Evolutionary conservation across 2,329 filamentous ascomycete genomes (phyloP).

Genomic region (Botrytis aclada): DNA sequence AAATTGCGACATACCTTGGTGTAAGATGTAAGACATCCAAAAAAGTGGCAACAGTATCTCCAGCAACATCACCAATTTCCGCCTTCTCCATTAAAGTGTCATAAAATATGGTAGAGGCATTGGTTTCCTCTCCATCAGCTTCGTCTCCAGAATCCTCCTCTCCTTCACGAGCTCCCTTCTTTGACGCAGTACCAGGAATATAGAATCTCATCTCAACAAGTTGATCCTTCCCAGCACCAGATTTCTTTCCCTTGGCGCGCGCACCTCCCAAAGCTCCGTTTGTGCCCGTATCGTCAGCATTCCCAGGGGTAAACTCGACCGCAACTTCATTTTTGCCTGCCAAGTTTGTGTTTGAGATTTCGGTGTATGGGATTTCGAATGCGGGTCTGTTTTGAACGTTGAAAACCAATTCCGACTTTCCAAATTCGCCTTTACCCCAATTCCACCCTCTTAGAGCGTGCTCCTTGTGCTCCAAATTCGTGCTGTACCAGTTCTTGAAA

Average conservation of each 20-base stretch:
- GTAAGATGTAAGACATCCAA: slow-evolving; percentile 95
- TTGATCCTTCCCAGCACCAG: slow-evolving; percentile 84
- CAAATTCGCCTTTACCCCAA: slow-evolving; percentile 97
- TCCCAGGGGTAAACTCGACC: slow-evolving; percentile 79
- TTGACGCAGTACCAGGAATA: slow-evolving; percentile 84
- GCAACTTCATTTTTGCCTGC: slow-evolving; percentile 97
- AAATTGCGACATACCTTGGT: slow-evolving; percentile 60
- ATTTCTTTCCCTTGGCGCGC: slow-evolving; percentile 78
- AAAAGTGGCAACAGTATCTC: slow-evolving; percentile 96
- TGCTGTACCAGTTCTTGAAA: slow-evolving; percentile 98
- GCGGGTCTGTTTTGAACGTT: slow-evolving; percentile 95
- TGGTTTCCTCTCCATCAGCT: slow-evolving; percentile 75
- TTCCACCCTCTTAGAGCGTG: slow-evolving; percentile 97
- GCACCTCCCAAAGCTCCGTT: slow-evolving; percentile 74
- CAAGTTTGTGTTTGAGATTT: slow-evolving; percentile 96
- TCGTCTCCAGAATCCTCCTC: slow-evolving; percentile 70
- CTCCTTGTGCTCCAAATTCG: slow-evolving; percentile 86
- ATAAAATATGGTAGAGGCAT: slow-evolving; percentile 95
- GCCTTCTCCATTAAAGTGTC: slow-evolving; percentile 98
- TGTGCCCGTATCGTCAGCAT: slow-evolving; percentile 67
- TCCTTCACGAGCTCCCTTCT: slow-evolving; percentile 60
- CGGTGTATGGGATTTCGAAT: slow-evolving; percentile 95
- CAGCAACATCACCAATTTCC: slow-evolving; percentile 98
- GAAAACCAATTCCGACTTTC: slow-evolving; percentile 91
- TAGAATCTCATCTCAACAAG: slow-evolving; percentile 99